Conservation (phyloP, 2,329 filamentous ascomycete genomes). For the Ceratocystis colombiana region DNA sequence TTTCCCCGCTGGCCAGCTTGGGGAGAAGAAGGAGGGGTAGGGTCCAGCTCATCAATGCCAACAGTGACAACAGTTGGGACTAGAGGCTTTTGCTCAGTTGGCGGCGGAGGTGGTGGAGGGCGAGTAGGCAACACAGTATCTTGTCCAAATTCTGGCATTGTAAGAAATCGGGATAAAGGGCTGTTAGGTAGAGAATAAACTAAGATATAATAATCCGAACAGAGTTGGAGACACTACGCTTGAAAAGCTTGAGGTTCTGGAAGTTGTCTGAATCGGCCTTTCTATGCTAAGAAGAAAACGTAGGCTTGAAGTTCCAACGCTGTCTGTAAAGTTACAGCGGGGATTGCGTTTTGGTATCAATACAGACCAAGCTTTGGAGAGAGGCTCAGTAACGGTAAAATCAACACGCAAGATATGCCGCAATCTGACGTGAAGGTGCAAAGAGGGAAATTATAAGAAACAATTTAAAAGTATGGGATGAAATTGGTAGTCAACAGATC, state of each 20-base stretch:
- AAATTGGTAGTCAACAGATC: not conserved
- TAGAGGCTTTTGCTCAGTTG: constrained; percentile 1
- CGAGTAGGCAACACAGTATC: constrained; percentile 13
- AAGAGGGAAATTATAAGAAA: constrained; percentile 6
- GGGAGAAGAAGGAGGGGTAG: constrained; percentile 3
- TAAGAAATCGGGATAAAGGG: not conserved
- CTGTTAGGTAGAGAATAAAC: not conserved
- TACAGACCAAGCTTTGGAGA: not conserved
- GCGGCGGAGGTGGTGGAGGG: constrained; percentile 4
- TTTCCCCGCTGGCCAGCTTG: constrained; percentile 14
- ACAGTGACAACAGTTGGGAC: not conserved
- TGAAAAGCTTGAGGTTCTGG: not conserved
- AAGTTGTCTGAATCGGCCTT: too few species aligned
- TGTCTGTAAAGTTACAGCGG: not conserved
- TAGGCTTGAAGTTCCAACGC: not conserved
- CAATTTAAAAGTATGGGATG: not conserved
- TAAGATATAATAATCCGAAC: constrained; percentile 8
- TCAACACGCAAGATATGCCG: not conserved
- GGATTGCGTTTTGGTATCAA: not conserved
- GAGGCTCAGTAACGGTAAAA: not conserved
- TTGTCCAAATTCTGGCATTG: constrained; percentile 2
- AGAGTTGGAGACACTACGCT: not conserved
- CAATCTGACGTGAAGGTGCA: not conserved
- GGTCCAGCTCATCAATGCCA: constrained; percentile 3
- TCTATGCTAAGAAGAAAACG: not conserved